Evolutionary conservation across 805 yeast genomes (phyloP).

Genomic region (Kodamaea sagamina): DNA sequence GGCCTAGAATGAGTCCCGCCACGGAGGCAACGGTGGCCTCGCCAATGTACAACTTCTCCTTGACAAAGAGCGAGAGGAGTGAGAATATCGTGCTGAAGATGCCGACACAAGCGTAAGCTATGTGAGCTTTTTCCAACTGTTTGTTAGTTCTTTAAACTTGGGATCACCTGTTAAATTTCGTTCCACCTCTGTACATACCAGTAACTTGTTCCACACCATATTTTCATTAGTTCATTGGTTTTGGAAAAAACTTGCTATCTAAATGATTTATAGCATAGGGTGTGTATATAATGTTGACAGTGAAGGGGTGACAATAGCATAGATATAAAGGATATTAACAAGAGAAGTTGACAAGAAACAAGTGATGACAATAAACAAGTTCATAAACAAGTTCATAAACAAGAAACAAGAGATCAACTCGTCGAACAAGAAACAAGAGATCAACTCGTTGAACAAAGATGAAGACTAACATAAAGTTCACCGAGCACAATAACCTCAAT

Average conservation of each 20-base stretch:
- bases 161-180: too few species aligned
- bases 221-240: not conserved
- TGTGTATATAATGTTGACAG: not conserved
- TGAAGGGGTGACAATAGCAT: not conserved
- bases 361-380: too few species aligned
- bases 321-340: not conserved
- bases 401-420: too few species aligned
- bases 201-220: constrained; percentile 22
- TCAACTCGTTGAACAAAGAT: too few species aligned
- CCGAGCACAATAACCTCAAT: too few species aligned
- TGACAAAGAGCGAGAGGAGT: constrained; percentile 74
- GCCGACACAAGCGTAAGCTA: constrained; percentile 86
- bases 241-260: constrained; percentile 7
- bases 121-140: constrained; percentile 64
- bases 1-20: constrained; percentile 86
- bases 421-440: too few species aligned
- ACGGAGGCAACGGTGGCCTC: constrained; percentile 89
- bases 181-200: too few species aligned
- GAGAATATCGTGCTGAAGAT: constrained; percentile 80
- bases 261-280: not conserved
- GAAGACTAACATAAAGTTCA: too few species aligned
- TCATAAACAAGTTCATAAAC: too few species aligned
- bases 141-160: constrained; percentile 17
- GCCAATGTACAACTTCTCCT: constrained; percentile 82
- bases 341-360: not conserved